These are phyloP conservation scores for Metarhizium humberi DNA, from an alignment of 2,329 filamentous ascomycete genomes.

Conservation along the genomic window DNA sequence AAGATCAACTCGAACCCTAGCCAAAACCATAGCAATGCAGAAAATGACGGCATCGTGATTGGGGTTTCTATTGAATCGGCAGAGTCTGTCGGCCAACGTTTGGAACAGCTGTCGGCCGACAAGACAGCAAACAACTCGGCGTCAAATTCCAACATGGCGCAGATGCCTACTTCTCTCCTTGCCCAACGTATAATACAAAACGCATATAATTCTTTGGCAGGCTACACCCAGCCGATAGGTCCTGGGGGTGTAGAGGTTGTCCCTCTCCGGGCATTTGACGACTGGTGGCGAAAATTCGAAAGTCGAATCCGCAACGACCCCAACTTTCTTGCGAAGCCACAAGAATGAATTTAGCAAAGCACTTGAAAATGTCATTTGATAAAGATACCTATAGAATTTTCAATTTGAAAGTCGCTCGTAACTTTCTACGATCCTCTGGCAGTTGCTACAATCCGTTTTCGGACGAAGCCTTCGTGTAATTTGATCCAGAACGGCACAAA, in stretches of 20 bases:
- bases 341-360: constrained; percentile 10
- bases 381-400: not conserved
- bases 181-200: constrained; percentile 94
- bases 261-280: constrained; percentile 87
- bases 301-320: constrained; percentile 76
- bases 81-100: constrained; percentile 58
- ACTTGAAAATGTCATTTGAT: not conserved
- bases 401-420: not conserved
- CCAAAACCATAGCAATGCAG: constrained; percentile 6
- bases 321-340: constrained; percentile 67
- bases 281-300: constrained; percentile 98
- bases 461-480: not conserved
- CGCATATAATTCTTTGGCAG: constrained; percentile 91
- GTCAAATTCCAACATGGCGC: constrained; percentile 9
- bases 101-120: constrained; percentile 45
- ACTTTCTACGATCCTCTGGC: not conserved
- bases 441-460: no score
- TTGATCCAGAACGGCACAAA: not conserved
- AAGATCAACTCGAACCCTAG: constrained; percentile 43
- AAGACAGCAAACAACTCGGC: constrained; percentile 12
- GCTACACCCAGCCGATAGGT: constrained; percentile 62
- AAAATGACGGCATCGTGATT: constrained; percentile 51
- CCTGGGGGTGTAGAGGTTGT: constrained; percentile 70
- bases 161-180: constrained; percentile 62
- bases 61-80: constrained; percentile 77